These are phyloP conservation scores for Oxyria digyna DNA, from an alignment of 148 eudicot genomes.

Conservation along the genomic window DNA sequence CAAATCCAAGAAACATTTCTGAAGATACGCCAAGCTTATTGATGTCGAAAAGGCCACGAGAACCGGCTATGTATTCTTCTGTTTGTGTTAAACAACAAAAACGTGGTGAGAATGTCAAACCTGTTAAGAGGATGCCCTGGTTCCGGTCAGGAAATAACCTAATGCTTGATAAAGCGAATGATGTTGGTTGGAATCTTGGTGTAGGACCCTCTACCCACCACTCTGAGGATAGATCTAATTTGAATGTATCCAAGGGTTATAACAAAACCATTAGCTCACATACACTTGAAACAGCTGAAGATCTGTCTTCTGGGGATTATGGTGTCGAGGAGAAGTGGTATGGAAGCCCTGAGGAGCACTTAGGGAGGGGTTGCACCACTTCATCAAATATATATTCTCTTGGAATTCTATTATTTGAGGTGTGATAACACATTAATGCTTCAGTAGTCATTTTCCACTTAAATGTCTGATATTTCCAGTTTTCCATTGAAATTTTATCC, in stretches of 20 bases:
- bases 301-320: slow-evolving; percentile 20
- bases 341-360: slow-evolving; percentile 66
- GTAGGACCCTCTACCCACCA: slow-evolving; percentile 2
- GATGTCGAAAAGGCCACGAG: slow-evolving; percentile 43
- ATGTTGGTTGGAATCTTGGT: no score
- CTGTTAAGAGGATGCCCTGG: slow-evolving; percentile 30
- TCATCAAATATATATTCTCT: slow-evolving; percentile 75
- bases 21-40: slow-evolving; percentile 21
- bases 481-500: not conserved
- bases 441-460: not conserved
- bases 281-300: slow-evolving; percentile 15
- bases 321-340: slow-evolving; percentile 76
- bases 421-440: slow-evolving; percentile 12
- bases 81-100: slow-evolving; percentile 45
- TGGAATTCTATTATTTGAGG: slow-evolving; percentile 93
- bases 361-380: slow-evolving; percentile 37
- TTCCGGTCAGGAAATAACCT: slow-evolving; percentile 26
- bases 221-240: not conserved
- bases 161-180: slow-evolving; percentile 17
- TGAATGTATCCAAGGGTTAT: slow-evolving; percentile 17
- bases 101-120: slow-evolving; percentile 26
- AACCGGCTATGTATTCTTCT: slow-evolving; percentile 19
- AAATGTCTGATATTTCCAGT: no score
- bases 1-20: slow-evolving; percentile 12
- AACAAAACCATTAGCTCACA: slow-evolving; percentile 21